phyloP scores from a whole-genome alignment of 768 basidiomycete species.

The Termitomyces sp. region DNA sequence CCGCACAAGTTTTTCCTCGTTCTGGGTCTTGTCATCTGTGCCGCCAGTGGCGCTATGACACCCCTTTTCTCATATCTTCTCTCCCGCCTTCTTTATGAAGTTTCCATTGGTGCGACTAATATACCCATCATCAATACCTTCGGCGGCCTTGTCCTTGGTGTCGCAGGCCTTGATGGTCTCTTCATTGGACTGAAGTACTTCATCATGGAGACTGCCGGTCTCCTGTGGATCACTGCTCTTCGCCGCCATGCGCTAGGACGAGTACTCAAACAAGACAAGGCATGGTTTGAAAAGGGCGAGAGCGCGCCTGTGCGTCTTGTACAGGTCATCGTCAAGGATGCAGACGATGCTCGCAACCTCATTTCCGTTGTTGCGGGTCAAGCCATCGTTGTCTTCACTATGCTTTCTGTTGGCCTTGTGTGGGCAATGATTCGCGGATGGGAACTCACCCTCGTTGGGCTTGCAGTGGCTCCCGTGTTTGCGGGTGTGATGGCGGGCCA shows the following conservation, averaged over 20 bases:
- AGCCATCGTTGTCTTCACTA: constrained; percentile 64
- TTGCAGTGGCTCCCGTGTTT: constrained; percentile 85
- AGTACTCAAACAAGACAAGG: constrained; percentile 76
- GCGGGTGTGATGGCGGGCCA: constrained; percentile 70
- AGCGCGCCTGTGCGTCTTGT: constrained; percentile 59
- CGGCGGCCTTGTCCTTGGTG: constrained; percentile 65
- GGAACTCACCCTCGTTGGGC: constrained; percentile 88
- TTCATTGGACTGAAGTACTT: constrained; percentile 74
- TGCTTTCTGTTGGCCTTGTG: constrained; percentile 78
- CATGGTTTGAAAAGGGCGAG: constrained; percentile 73
- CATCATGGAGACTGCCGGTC: constrained; percentile 69
- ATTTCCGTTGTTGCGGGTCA: constrained; percentile 72
- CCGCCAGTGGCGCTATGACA: constrained; percentile 78
- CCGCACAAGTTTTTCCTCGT: constrained; percentile 69
- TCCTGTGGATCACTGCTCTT: constrained; percentile 68
- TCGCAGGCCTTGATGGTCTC: constrained; percentile 74
- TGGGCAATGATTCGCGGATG: constrained; percentile 90
- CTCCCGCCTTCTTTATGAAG: constrained; percentile 72
- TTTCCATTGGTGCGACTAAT: constrained; percentile 67
- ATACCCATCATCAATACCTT: constrained; percentile 57
- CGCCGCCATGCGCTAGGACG: constrained; percentile 50
- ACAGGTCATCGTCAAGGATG: constrained; percentile 81
- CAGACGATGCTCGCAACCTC: constrained; percentile 79
- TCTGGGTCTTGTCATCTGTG: constrained; percentile 63
- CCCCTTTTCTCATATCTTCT: constrained; percentile 91